Evolutionary conservation across 768 basidiomycete species (phyloP).

Genomic region (Tricholoma saponaceum): DNA sequence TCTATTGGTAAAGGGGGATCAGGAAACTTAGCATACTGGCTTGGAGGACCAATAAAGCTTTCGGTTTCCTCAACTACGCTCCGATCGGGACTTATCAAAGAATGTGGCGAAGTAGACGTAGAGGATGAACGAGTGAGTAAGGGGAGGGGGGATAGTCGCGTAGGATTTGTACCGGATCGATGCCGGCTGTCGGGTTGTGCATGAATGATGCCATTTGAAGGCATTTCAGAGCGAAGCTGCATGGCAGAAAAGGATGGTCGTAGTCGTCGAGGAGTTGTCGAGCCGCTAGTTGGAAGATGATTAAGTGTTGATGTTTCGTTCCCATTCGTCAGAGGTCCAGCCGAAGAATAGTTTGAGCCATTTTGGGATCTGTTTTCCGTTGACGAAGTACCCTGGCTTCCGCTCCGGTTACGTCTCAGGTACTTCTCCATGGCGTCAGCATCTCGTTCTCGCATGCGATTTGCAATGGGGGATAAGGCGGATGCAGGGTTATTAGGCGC

Average conservation of each 20-base stretch:
- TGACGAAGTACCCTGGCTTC: slow-evolving; percentile 69
- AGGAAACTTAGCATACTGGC: slow-evolving; percentile 68
- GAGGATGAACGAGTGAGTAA: slow-evolving; percentile 52
- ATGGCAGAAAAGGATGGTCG: slow-evolving; percentile 78
- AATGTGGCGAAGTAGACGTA: slow-evolving; percentile 47
- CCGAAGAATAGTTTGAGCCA: slow-evolving; percentile 44
- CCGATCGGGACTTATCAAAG: slow-evolving; percentile 31
- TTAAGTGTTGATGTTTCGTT: slow-evolving; percentile 51
- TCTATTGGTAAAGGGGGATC: slow-evolving; percentile 53
- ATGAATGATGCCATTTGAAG: slow-evolving; percentile 24
- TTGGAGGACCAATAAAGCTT: slow-evolving; percentile 59
- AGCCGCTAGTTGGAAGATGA: slow-evolving; percentile 43
- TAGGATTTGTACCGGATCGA: slow-evolving; percentile 68
- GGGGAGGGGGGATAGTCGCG: slow-evolving; percentile 41
- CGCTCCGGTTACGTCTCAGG: slow-evolving; percentile 76
- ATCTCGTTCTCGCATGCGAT: slow-evolving; percentile 77
- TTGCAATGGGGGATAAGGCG: slow-evolving; percentile 73
- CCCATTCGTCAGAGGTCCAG: slow-evolving; percentile 47
- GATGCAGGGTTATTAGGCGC: slow-evolving; percentile 33
- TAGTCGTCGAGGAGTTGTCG: slow-evolving; percentile 57
- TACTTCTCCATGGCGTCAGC: slow-evolving; percentile 89
- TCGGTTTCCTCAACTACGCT: slow-evolving; percentile 42
- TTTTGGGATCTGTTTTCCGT: slow-evolving; percentile 68
- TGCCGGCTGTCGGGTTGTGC: slow-evolving; percentile 46
- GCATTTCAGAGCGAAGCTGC: slow-evolving; percentile 53